phyloP scores from a whole-genome alignment of 192 early-diverging fungal genomes.

The Funneliformis mosseae region DNA sequence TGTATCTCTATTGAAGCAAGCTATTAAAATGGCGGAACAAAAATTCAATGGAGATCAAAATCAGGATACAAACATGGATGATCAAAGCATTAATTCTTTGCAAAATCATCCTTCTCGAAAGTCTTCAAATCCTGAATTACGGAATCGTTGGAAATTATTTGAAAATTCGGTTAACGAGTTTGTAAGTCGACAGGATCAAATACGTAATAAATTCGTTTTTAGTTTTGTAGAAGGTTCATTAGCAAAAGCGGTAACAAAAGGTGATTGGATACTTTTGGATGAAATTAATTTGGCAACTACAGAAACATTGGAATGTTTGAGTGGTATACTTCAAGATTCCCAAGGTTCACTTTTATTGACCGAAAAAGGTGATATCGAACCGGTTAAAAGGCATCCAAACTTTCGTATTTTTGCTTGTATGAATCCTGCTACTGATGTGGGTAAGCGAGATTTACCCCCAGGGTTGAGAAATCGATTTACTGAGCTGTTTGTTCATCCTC shows the following conservation, averaged over 20 bases:
- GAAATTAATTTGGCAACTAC: conserved; percentile 97
- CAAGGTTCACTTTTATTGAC: conserved; percentile 83
- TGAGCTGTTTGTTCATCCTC: conserved; percentile 93
- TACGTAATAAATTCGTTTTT: conserved; percentile 79
- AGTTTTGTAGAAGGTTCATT: conserved; percentile 93
- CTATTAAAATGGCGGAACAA: conserved; percentile 78
- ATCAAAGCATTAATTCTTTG: conserved; percentile 37
- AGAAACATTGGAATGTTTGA: conserved; percentile 93
- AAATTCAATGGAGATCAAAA: conserved; percentile 50
- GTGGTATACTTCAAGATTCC: conserved; percentile 82
- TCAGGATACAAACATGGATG: conserved; percentile 36
- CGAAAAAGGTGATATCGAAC: conserved; percentile 89
- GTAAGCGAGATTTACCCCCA: conserved; percentile 93
- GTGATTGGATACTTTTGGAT: conserved; percentile 97
- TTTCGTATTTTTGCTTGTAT: conserved; percentile 98
- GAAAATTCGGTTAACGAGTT: conserved; percentile 63
- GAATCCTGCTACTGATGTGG: conserved; percentile 98
- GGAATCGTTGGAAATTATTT: conserved; percentile 78
- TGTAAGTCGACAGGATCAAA: conserved; percentile 73
- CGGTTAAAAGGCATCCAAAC: conserved; percentile 82
- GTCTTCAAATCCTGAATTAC: conserved; percentile 48
- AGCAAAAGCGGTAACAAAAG: conserved; percentile 83
- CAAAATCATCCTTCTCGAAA: conserved; percentile 44
- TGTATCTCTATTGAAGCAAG: conserved; percentile 71
- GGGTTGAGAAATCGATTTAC: conserved; percentile 91